Conservation (phyloP, 2,329 filamentous ascomycete genomes). For the Bertia moriformis region DNA sequence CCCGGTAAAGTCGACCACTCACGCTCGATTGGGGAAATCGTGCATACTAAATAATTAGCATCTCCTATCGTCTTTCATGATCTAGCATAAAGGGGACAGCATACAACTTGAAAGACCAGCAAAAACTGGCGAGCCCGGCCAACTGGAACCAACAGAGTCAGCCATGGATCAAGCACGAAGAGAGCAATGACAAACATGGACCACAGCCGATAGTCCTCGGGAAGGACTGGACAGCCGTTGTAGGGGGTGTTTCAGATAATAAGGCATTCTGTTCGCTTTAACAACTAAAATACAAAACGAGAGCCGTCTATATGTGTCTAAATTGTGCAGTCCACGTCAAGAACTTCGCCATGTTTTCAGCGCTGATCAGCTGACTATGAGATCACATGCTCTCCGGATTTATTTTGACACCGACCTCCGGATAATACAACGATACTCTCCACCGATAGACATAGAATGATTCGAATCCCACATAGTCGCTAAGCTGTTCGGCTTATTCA, state of each 20-base stretch:
- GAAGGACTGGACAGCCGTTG: constrained; percentile 25
- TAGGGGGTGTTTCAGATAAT: constrained; percentile 23
- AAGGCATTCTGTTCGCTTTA: no score
- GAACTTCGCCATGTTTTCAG: no score
- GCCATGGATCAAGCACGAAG: constrained; percentile 6
- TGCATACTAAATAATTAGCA: constrained; percentile 14
- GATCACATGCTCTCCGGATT: no score
- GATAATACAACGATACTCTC: no score
- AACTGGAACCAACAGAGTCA: constrained; percentile 10
- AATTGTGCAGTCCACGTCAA: no score
- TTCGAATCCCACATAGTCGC: no score
- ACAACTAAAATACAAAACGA: neutral
- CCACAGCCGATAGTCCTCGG: constrained; percentile 20
- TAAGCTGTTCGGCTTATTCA: no score
- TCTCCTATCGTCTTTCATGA: no score
- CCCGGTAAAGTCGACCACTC: constrained; percentile 10
- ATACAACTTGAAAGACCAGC: constrained; percentile 26
- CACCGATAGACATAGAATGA: no score
- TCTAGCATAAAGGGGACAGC: constrained; percentile 6
- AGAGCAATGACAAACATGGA: constrained; percentile 18
- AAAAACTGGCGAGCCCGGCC: constrained; percentile 22
- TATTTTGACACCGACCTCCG: no score
- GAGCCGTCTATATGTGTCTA: no score
- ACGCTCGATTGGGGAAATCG: constrained; percentile 24
- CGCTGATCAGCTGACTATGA: no score